Evolutionary conservation across 1,284 basidiomycete genomes (phyloP), one percentile per base, ranked within the genome.

Genomic region (Peniophora sp.): DNA sequence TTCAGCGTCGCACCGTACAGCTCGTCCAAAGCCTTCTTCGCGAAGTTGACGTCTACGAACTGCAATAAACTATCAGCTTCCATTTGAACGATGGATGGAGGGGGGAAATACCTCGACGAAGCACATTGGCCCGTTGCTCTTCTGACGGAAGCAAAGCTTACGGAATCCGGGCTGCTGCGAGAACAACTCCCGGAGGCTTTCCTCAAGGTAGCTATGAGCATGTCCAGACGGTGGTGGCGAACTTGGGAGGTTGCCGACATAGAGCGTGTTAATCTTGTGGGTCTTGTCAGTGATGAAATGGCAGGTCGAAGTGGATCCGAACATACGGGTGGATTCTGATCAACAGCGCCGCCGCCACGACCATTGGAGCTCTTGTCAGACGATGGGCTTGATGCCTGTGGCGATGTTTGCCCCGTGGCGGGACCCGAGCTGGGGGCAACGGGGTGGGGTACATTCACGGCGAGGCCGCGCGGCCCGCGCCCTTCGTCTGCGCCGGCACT

Each of bases 91-190:
- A n/a, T 41, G 18, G 15, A 17, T 8, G 5, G 8, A 17, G 15
- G 5, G 15, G 8, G 39, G 12, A 49, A 41, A 10, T 65, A 91
- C 88, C 81, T 94, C 92, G 47, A 94, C 91, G 66, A 97, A 97
- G 67, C 94, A 97, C 95, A 97, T 97, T 3, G 94, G 93, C 1
- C 94, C 92, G 58, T 94, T 95, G 63, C 81, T 89, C 74, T 99
- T 99, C 64, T 96, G 92, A 52, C 93, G 78, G 74, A 94, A 98
- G 60, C 88, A 94, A 58, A 99, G 78, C 61, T 95, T 89, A 52
- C 92, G 86, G 70, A 86, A 99, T 3, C 95, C 95, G 1, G 81
- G 78, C 41, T 85, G 85, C 35, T 76, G 75, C 39, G 78, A 75
- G 66, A 99, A 98, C 45, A 96, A 71, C 35, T 83, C 81, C 52